Evolutionary conservation across 345 rosid genomes (phyloP).

Genomic region (Euphorbia lathyris): DNA sequence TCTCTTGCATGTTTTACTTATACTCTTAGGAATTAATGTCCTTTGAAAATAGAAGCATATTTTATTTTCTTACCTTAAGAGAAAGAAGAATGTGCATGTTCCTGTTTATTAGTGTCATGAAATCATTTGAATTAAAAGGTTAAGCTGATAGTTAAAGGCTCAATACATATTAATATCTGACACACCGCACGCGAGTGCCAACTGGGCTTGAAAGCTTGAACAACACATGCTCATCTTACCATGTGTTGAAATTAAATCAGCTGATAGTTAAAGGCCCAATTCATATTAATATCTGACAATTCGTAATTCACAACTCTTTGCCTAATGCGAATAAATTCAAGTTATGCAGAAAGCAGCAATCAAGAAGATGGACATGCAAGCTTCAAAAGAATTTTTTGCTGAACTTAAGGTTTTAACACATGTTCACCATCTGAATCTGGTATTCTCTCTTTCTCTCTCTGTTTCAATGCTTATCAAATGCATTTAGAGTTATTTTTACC

Average conservation of each 20-base stretch:
- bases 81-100: background rate
- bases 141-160: no score
- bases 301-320: background rate
- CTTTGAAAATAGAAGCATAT: background rate
- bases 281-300: no score
- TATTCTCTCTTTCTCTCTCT: constrained; percentile 10
- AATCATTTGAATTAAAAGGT: no score
- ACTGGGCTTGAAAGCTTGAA: no score
- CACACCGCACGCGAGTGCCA: no score
- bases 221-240: no score
- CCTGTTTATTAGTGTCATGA: no score
- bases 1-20: background rate
- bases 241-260: no score
- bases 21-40: background rate
- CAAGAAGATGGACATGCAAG: constrained; percentile 99
- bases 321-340: background rate
- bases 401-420: constrained; percentile 85
- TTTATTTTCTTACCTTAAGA: background rate
- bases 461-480: background rate
- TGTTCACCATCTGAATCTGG: constrained; percentile 97
- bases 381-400: constrained; percentile 87
- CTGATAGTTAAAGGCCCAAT: no score
- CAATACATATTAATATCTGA: no score
- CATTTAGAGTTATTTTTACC: background rate
- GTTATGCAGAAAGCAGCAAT: constrained; percentile 87